Evolutionary conservation across 441 rosid genomes (phyloP), one percentile per base, ranked within the genome.

Genomic region (Manihot esculenta): DNA sequence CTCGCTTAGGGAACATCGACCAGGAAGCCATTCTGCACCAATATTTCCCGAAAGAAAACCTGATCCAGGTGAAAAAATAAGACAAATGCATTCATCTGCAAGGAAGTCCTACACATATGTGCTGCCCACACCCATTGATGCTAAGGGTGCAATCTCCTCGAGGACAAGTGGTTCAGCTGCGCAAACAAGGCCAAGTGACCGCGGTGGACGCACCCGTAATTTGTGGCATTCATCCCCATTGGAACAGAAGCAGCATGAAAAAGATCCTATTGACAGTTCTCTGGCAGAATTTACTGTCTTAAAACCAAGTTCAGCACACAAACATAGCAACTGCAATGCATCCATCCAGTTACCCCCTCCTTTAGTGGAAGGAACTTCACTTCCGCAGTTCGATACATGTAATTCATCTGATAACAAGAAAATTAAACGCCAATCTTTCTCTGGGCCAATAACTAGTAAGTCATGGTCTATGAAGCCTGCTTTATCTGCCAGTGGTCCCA

Each of bases 11-110:
- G 86, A 84, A 71, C 84, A 77, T 57, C 84, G 73, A 78, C 66
- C 76, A 70, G 82, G 82, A 70, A 95, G 99, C 75, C 75, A 88
- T 82, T 96, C 99, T 15, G 99, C 96, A 38, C 99, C 99, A 33
- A 74, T 96, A 74, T 81, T 91, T 80, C 83, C 90, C 24, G 99
- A 88, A 74, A 85, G 85, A 78, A 93, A 88, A 81, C 64, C 75
- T 20, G 94, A 94, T 73, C 79, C 83, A 47, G 71, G 76, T 3
- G 97, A 92, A 75, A 86, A 74, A 84, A 69, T 79, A 63, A 86
- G 89, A 79, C 89, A 84, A 70, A 70, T 76, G 74, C 86, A 77
- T 61, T 84, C 81, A 64, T 64, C 88, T 51, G 14, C 78, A 21
- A 79, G 79, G 80, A 86, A 85, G 73, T 76, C 81, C 57, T 75